Base-by-base conservation (phyloP, 306 rosid genomes). In the Acacia melanoxylon region DNA sequence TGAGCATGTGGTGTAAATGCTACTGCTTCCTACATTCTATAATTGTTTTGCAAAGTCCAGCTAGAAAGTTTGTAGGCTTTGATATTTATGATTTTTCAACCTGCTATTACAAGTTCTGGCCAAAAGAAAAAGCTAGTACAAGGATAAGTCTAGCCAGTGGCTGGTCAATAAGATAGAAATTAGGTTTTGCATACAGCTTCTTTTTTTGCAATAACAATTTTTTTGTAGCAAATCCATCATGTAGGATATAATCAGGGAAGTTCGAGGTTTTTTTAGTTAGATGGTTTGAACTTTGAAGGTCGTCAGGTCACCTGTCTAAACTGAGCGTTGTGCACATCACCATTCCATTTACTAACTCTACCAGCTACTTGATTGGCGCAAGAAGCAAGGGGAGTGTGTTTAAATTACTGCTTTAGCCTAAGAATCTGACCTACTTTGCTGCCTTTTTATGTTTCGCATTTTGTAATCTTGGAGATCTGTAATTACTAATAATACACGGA, bases 31-130 rank as follows among this genome's bases (percentile, higher is more conserved):
- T 15, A 6, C 11, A 63, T 29, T 63, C 20, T 63, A 13, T 15
- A 27, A 63, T 29, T 63, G 42, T 29, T 63, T 29, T 49, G 74
- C 44, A 33, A 77, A 72, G 81, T 72, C 54, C 25, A 25, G 62
- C 29, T 24, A 9, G 41, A 14, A 52, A 72, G 40, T 52, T 76
- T 56, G 17, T 54, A 56, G 62, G 31, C 56, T 14, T 52, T 77
- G 77, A 56, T 42, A 2, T 73, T 80, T 61, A 71, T 42, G 79
- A 40, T 63, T 80, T 59, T 31, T 62, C 22, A 37, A 40, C 29
- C 3, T 56, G 27, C 27, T 56, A 56, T 54, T 20, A n/a, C 11
- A 19, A 54, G 62, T 54, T 54, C 27, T n/a, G 27, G 62, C 24
- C 22, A 19, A 52, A 52, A 17, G 3, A 54, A 20, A 54, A 6